Conservation (phyloP, 345 rosid species). For the Eucalyptus cladocalyx region DNA sequence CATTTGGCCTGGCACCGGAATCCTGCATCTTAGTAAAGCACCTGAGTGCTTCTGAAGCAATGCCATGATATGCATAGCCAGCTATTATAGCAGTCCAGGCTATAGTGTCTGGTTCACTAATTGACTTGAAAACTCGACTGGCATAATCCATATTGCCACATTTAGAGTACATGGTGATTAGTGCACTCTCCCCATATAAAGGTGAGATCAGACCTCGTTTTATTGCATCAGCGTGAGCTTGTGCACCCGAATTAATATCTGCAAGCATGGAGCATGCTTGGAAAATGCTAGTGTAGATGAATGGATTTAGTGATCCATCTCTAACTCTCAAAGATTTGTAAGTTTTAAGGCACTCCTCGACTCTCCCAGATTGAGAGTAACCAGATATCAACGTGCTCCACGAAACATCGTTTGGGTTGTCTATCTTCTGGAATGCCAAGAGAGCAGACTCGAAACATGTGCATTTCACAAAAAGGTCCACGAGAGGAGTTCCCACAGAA, state of each 20-base stretch:
- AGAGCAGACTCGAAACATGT: conserved; percentile 36
- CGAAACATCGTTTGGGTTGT: conserved; percentile 56
- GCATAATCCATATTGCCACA: conserved; percentile 62
- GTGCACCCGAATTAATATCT: conserved; percentile 46
- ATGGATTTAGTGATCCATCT: conserved; percentile 31
- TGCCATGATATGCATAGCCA: conserved; percentile 64
- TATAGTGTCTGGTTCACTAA: conserved; percentile 49
- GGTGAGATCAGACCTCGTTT: conserved; percentile 43
- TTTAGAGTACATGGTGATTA: conserved; percentile 59
- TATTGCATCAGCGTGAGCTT: conserved; percentile 72
- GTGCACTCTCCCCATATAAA: conserved; percentile 55
- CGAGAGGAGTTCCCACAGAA: conserved; percentile 69
- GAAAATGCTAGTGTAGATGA: conserved; percentile 55
- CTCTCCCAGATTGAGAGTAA: conserved; percentile 43
- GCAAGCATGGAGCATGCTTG: conserved; percentile 64
- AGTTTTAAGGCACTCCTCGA: conserved; percentile 33
- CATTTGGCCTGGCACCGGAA: conserved; percentile 42
- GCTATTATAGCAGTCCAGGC: conserved; percentile 73
- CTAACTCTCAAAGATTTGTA: conserved; percentile 39
- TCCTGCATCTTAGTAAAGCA: conserved; percentile 44
- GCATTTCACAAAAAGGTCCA: conserved; percentile 59
- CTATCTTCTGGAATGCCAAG: conserved; percentile 33
- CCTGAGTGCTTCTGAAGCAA: conserved; percentile 47
- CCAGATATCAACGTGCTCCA: conserved; percentile 68
- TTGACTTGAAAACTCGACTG: conserved; percentile 33